Conservation (phyloP, 176 grass and related monocot species). For the Aegilops tauschii region DNA sequence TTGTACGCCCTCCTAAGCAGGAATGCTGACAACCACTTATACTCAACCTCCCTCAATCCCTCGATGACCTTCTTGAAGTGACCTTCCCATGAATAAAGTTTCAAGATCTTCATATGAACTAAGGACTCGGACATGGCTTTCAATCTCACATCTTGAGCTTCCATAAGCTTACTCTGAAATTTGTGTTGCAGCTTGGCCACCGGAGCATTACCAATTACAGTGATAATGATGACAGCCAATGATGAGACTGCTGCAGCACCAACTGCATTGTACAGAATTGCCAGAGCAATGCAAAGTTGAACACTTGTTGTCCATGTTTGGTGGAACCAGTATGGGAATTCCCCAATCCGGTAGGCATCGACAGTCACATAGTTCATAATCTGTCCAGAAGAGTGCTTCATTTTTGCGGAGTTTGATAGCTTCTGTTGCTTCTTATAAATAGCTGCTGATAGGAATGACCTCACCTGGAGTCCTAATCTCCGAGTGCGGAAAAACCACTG, state of each 20-base stretch:
- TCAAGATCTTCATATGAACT: conserved; percentile 81
- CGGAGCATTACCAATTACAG: conserved; percentile 76
- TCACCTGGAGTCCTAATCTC: conserved; percentile 77
- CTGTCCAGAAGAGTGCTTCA: conserved; percentile 78
- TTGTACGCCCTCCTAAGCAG: conserved; percentile 88
- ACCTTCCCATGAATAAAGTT: conserved; percentile 89
- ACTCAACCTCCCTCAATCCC: conserved; percentile 65
- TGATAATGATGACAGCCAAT: conserved; percentile 69
- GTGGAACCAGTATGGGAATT: conserved; percentile 94
- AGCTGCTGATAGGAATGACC: conserved; percentile 70
- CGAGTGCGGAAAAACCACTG: conserved; percentile 92
- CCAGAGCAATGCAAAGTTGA: conserved; percentile 75
- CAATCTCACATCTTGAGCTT: conserved; percentile 76
- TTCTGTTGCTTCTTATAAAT: conserved; percentile 86
- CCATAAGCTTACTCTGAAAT: conserved; percentile 87
- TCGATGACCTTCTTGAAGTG: conserved; percentile 90
- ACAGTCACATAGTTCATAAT: conserved; percentile 96
- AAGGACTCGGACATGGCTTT: conserved; percentile 87
- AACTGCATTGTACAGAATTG: conserved; percentile 75
- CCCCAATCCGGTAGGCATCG: conserved; percentile 85
- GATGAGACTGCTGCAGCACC: conserved; percentile 64
- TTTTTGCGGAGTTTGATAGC: conserved; percentile 68
- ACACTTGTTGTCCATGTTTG: conserved; percentile 86
- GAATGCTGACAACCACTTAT: conserved; percentile 75
- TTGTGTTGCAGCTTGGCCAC: conserved; percentile 80